Evolutionary conservation across 345 rosid species (phyloP).

Genomic region (Rhizophora apiculata): DNA sequence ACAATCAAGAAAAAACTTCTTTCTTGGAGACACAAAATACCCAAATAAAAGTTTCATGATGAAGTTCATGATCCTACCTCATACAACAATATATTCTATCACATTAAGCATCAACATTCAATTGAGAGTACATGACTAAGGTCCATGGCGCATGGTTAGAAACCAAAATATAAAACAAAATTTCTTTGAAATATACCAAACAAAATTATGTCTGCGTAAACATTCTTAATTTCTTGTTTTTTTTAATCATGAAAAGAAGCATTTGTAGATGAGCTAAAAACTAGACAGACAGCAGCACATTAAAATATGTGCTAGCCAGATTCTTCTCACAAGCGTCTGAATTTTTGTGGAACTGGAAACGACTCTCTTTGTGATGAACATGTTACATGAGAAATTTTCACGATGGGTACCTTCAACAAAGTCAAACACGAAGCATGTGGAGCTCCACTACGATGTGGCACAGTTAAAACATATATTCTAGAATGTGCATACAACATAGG

Average conservation of each 20-base stretch:
- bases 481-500: background rate
- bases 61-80: background rate
- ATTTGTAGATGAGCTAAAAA: no score
- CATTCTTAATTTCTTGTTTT: background rate
- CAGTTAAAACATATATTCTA: background rate
- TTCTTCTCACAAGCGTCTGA: no score
- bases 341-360: no score
- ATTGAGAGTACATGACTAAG: background rate
- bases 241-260: no score
- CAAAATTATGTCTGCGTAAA: background rate
- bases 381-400: no score
- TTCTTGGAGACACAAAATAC: background rate
- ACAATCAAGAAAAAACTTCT: constrained; percentile 21
- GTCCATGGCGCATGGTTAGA: background rate
- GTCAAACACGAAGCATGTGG: background rate
- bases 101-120: background rate
- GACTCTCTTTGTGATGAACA: no score
- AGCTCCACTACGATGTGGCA: background rate
- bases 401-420: background rate
- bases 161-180: background rate
- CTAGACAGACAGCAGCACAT: no score
- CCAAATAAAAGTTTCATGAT: no score
- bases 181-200: background rate
- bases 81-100: background rate
- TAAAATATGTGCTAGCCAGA: no score